Base-by-base conservation (phyloP, 1,139 yeast genomes). In the Hyphopichia pseudoburtonii region DNA sequence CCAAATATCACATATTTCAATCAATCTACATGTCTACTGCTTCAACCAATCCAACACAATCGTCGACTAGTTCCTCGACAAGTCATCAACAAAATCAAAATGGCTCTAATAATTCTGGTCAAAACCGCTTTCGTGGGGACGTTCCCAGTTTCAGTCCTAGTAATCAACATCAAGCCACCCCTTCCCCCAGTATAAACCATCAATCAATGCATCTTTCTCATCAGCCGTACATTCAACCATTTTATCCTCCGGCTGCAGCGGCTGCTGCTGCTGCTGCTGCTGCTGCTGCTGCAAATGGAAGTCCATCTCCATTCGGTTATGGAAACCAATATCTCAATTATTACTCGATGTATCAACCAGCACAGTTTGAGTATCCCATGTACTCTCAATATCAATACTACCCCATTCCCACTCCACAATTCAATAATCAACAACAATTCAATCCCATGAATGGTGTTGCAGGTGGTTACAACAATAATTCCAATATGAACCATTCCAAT, bases 91-190 rank as follows among this genome's bases (percentile, higher is more conserved):
- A 22, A 39, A 39, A 22, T 31, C 47, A 33, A 15, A 39, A 52
- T 17, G 30, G 32, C 11, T 21, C 10, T 30, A n/a, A 16, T 12
- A 57, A 49, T 37, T 46, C 64, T 32, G 69, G 70, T 17, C 61
- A 70, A 35, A 61, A 59, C 46, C 66, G 72, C 38, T 68, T 68
- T 48, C 69, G 73, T 46, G 62, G 67, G 34, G 73, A 66, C 51
- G 73, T 72, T 22, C 68, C 69, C 36, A 63, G 67, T 35, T 68
- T 68, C 42, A 61, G 65, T 16, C 74, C 74, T 10, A 52, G 63
- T 38, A 22, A 22, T 22, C 59, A 54, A 29, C 45, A 41, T 34
- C 29, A 6, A 14, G 25, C 27, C 14, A 19, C 18, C 10, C 28
- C 25, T 10, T 38, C 47, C n/a, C 46, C 44, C n/a, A 40, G 40